Conservation (phyloP, 495 filamentous ascomycete genomes). For the Aspergillus sclerotioniger region DNA sequence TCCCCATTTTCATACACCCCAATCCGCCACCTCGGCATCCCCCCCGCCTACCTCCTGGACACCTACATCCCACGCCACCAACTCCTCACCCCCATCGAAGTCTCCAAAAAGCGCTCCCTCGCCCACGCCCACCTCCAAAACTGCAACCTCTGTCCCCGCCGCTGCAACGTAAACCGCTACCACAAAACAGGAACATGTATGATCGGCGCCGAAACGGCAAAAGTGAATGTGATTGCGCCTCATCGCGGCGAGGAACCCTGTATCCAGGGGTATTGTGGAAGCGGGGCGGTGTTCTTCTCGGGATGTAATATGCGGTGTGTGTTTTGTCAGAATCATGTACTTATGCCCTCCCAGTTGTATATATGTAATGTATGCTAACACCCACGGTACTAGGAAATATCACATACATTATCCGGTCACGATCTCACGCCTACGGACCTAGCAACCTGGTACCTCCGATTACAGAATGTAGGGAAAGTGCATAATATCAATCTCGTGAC, state of each 20-base stretch:
- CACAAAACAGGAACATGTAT: conserved; percentile 51
- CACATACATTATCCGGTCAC: conserved; percentile 68
- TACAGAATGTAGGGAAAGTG: conserved; percentile 63
- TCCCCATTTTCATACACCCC: background rate
- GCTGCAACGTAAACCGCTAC: conserved; percentile 71
- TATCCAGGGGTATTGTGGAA: conserved; percentile 72
- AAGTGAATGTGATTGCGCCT: conserved; percentile 76
- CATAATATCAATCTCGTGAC: conserved; percentile 82
- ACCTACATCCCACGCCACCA: conserved; percentile 68
- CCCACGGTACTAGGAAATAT: conserved; percentile 55
- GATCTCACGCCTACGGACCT: conserved; percentile 75
- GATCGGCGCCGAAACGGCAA: conserved; percentile 56
- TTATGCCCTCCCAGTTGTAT: background rate
- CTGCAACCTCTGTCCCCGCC: conserved; percentile 74
- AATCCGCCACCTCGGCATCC: conserved; percentile 58
- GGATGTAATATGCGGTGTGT: conserved; percentile 75
- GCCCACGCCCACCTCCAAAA: conserved; percentile 68
- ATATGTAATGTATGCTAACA: background rate
- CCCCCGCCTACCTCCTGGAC: conserved; percentile 73
- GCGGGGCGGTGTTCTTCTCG: conserved; percentile 72
- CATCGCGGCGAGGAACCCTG: conserved; percentile 60
- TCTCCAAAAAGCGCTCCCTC: conserved; percentile 60
- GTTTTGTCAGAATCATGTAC: conserved; percentile 74
- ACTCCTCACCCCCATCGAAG: conserved; percentile 55
- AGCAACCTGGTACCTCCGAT: conserved; percentile 72